Evolutionary conservation across 2,329 filamentous ascomycete species (phyloP).

Genomic region (Penicillium sp.): DNA sequence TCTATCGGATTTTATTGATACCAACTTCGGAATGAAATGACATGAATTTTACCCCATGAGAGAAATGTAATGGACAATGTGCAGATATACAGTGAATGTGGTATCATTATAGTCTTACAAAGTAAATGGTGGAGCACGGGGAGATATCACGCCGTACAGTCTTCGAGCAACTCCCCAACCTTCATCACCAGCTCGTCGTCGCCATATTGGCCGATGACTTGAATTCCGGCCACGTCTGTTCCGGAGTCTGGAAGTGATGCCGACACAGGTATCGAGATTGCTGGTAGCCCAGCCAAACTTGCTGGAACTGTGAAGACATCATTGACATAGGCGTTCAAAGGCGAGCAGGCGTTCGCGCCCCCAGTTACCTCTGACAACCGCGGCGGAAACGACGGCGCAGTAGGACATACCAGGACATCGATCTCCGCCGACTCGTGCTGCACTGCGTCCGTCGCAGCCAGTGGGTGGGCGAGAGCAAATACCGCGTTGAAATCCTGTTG

Average conservation of each 20-base stretch:
- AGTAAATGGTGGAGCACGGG: too few species aligned
- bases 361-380: slow-evolving; percentile 51
- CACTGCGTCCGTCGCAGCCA: slow-evolving; percentile 36
- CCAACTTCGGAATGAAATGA: neutral
- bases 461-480: slow-evolving; percentile 64
- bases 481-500: slow-evolving; percentile 78
- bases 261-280: slow-evolving; percentile 70
- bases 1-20: neutral
- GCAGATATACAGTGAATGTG: slow-evolving; percentile 6
- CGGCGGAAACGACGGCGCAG: slow-evolving; percentile 71
- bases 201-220: slow-evolving; percentile 46
- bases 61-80: too few species aligned
- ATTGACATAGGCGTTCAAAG: slow-evolving; percentile 78
- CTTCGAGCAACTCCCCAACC: slow-evolving; percentile 35
- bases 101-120: slow-evolving; percentile 13
- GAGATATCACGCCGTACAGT: slow-evolving; percentile 1
- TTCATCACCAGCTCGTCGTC: slow-evolving; percentile 41
- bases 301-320: slow-evolving; percentile 95
- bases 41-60: too few species aligned
- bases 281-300: slow-evolving; percentile 83
- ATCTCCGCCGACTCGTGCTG: slow-evolving; percentile 42
- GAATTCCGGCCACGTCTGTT: slow-evolving; percentile 36
- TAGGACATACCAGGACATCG: slow-evolving; percentile 83
- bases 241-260: slow-evolving; percentile 5
- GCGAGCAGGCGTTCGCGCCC: slow-evolving; percentile 25